These are phyloP conservation scores for Dactylellina leptospora DNA, from an alignment of 2,329 filamentous ascomycete species.

Conservation along the genomic window DNA sequence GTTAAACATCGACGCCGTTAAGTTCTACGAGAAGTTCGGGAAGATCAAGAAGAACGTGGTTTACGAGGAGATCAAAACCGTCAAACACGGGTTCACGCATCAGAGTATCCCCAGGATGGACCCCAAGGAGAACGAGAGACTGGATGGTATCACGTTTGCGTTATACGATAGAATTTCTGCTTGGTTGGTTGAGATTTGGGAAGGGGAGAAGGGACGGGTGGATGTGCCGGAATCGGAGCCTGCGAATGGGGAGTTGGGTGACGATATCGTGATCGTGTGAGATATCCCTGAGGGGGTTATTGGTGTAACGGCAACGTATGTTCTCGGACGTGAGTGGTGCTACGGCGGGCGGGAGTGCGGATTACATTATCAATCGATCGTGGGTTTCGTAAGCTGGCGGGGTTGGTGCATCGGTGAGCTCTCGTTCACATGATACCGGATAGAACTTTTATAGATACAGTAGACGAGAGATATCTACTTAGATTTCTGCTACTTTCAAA, in stretches of 20 bases:
- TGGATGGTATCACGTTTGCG: constrained; percentile 41
- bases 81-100: constrained; percentile 45
- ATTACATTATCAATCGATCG: no score
- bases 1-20: constrained; percentile 47
- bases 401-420: no score
- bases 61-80: constrained; percentile 46
- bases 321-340: no score
- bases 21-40: constrained; percentile 53
- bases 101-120: constrained; percentile 35
- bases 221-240: not conserved
- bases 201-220: constrained; percentile 3
- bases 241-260: constrained; percentile 12
- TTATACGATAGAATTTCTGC: constrained; percentile 39
- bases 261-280: constrained; percentile 47
- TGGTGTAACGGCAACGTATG: not conserved
- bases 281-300: no score
- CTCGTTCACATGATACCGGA: no score
- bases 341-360: no score
- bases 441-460: no score
- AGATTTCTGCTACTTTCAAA: no score
- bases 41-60: constrained; percentile 33
- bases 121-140: constrained; percentile 16
- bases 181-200: constrained; percentile 31
- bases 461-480: no score
- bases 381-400: no score